phyloP scores from a whole-genome alignment of 2,329 filamentous ascomycete genomes.

The Fusarium nanum region DNA sequence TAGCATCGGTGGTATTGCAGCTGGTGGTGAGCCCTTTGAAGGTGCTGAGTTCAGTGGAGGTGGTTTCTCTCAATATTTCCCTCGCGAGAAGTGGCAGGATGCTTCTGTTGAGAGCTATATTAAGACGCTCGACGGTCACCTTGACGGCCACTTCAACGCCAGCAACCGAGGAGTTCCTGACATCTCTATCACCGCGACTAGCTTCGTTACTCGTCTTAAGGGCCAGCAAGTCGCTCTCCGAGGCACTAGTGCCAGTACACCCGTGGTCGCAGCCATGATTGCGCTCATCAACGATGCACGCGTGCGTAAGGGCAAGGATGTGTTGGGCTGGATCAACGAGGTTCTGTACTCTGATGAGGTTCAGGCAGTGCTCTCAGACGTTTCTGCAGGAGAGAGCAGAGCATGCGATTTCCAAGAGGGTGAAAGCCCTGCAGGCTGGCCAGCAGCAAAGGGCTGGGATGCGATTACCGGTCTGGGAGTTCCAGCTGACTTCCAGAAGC shows the following conservation, averaged over 20 bases:
- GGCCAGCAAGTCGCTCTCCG: conserved; percentile 47
- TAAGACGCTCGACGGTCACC: conserved; percentile 52
- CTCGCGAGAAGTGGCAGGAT: conserved; percentile 59
- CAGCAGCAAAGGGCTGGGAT: conserved; percentile 59
- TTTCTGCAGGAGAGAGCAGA: conserved; percentile 54
- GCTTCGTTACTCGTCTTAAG: conserved; percentile 58
- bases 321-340: conserved; percentile 67
- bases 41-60: conserved; percentile 62
- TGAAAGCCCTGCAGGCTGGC: conserved; percentile 56
- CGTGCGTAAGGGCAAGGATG: conserved; percentile 59
- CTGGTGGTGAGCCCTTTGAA: conserved; percentile 51
- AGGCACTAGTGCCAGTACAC: conserved; percentile 65
- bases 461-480: conserved; percentile 63
- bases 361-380: conserved; percentile 55
- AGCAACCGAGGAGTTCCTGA: conserved; percentile 63
- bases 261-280: conserved; percentile 65
- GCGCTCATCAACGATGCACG: conserved; percentile 66
- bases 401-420: conserved; percentile 55
- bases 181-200: conserved; percentile 66
- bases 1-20: conserved; percentile 69
- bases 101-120: conserved; percentile 56
- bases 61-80: conserved; percentile 65
- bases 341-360: conserved; percentile 57
- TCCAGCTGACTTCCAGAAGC: conserved; percentile 55
- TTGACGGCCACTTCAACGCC: conserved; percentile 59